Base-by-base conservation (phyloP, 2,329 filamentous ascomycete species). In the Fusarium ambrosium region DNA sequence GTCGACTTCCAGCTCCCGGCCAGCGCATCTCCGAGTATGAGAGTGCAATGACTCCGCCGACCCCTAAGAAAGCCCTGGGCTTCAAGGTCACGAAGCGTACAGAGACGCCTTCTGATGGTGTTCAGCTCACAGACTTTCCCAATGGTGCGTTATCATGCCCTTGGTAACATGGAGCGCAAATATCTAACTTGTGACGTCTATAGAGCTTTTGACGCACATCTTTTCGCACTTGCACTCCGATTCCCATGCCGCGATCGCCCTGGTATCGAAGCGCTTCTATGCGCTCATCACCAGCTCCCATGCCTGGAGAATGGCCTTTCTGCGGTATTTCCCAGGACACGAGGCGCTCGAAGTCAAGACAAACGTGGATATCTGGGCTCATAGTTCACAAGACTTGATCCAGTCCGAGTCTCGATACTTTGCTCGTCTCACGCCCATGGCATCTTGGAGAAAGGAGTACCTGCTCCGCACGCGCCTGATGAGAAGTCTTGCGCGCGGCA, bases 401-500 rank as follows among this genome's bases (percentile, higher is more conserved):
- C 89, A 90, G 32, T 92, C 93, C 1, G 93, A 97, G 79, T 90
- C 90, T 77, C 93, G 95, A 53, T 90, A 91, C 74, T 99, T 98
- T 79, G 91, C 94, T 18, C 91, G 95, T 51, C 88, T 99, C 64
- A 97, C 94, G 11, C 88, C 92, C 4, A 85, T 95, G 71, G 93
- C 95, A n/a, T 97, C 95, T 10, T 98, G 97, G 96, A 91, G 96
- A 77, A 98, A 94, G 83, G 97, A 99, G 82, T 99, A 98, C 79
- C 93, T 98, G 58, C 85, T 98, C 66, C 90, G 97, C 56, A 98
- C 95, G 2, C 90, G 94, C 56, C 89, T 98, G 62, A 85, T 98
- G 62, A 91, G 95, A 53, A 97, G 94, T 71, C 86, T 98, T 67
- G 89, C 89, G 56, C 92, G 94, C 69, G 97, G 96, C 61, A 97